A percentile compares a stretch with the other conserved stretches of the same genome.
Evolutionary conservation across 2,329 filamentous ascomycete species (phyloP).

Genomic region (Apiospora hydei): DNA sequence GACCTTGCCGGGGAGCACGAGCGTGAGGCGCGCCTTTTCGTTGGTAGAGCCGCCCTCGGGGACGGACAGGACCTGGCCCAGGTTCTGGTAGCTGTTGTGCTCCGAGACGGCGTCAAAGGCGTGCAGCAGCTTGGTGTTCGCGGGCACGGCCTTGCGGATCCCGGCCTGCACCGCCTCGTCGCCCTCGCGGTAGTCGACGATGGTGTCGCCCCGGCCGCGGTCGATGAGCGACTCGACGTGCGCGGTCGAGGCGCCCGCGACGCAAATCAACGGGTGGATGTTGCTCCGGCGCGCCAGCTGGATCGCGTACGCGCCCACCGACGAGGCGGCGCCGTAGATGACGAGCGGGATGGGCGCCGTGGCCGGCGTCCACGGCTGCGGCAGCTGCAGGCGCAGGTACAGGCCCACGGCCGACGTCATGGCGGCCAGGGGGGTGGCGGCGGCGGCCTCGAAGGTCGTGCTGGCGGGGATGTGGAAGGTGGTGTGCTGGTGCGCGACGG

Average conservation of each 20-base stretch:
- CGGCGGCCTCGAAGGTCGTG: constrained; percentile 62
- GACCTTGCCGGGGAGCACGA: constrained; percentile 45
- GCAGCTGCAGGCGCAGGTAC: constrained; percentile 54
- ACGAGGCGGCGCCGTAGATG: constrained; percentile 62
- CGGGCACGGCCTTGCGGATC: constrained; percentile 50
- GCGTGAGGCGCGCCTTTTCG: constrained; percentile 45
- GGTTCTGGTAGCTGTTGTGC: constrained; percentile 53
- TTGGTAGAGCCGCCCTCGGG: not conserved
- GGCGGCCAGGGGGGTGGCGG: constrained; percentile 62
- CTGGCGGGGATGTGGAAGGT: constrained; percentile 62
- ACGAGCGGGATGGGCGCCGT: constrained; percentile 45
- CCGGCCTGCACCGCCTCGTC: constrained; percentile 56
- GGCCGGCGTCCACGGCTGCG: constrained; percentile 55
- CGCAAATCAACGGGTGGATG: constrained; percentile 67
- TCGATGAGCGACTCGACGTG: constrained; percentile 63
- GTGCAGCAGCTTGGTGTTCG: constrained; percentile 50
- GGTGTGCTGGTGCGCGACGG: constrained; percentile 60
- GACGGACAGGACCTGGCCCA: constrained; percentile 51
- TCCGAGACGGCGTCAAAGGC: constrained; percentile 67
- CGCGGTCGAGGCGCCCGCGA: constrained; percentile 60
- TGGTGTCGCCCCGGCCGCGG: constrained; percentile 58
- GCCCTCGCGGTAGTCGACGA: constrained; percentile 68
- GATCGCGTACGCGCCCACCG: constrained; percentile 65
- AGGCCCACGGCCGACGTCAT: constrained; percentile 61
- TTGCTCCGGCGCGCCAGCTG: constrained; percentile 62